phyloP scores from a whole-genome alignment of 2,329 filamentous ascomycete genomes.

The Alternaria sp. region DNA sequence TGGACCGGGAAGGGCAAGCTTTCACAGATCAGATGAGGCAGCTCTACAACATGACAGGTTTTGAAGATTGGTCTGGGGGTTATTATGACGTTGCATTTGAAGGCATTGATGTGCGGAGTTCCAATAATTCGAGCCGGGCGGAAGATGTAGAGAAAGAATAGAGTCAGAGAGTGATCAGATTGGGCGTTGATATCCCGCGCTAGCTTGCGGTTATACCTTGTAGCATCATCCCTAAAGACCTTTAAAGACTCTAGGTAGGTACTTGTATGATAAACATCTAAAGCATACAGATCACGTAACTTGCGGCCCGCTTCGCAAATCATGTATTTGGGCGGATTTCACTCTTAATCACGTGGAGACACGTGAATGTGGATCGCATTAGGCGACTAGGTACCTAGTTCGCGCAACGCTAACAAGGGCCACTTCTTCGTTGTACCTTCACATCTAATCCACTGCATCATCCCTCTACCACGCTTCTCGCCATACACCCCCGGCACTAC shows the following conservation, averaged over 20 bases:
- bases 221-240: neutral
- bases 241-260: rapidly evolving
- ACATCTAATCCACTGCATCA: neutral
- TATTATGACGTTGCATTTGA: neutral
- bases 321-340: neutral
- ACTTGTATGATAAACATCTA: neutral
- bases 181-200: neutral
- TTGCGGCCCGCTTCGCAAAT: neutral
- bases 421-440: neutral
- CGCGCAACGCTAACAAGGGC: neutral
- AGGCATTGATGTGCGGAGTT: neutral
- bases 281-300: neutral
- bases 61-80: neutral
- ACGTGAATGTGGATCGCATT: neutral
- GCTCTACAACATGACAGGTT: neutral
- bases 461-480: neutral
- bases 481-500: neutral
- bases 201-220: neutral
- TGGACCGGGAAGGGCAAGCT: neutral
- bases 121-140: neutral
- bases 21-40: neutral
- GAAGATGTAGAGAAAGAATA: neutral
- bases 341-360: neutral
- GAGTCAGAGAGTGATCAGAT: neutral
- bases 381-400: neutral